Evolutionary conservation across 192 early-diverging fungal genomes (phyloP).

Genomic region (Phycomyces nitens): DNA sequence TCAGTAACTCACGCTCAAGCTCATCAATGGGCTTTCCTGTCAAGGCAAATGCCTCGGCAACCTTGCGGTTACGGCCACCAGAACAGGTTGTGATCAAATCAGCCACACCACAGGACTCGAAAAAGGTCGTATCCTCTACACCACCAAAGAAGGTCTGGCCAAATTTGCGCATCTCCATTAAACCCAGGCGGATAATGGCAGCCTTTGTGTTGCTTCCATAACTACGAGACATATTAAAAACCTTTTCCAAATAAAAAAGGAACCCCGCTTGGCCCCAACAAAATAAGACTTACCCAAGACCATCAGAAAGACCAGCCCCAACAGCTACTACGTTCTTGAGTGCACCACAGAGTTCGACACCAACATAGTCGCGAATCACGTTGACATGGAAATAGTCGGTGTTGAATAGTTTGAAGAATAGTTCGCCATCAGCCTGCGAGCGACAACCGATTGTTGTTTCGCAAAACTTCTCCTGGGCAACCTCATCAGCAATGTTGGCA

Average conservation of each 20-base stretch:
- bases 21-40: constrained; percentile 90
- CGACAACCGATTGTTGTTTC: constrained; percentile 90
- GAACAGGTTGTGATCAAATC: constrained; percentile 94
- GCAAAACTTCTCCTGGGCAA: constrained; percentile 89
- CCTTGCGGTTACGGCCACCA: constrained; percentile 87
- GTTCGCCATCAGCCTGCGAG: constrained; percentile 62
- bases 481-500: constrained; percentile 95
- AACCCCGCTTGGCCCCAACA: not conserved
- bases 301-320: constrained; percentile 90
- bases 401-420: constrained; percentile 82
- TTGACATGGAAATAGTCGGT: constrained; percentile 84
- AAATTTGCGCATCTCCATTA: constrained; percentile 94
- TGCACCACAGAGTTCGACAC: constrained; percentile 95
- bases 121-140: constrained; percentile 90
- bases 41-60: constrained; percentile 84
- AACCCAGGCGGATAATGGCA: constrained; percentile 90
- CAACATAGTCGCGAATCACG: constrained; percentile 80
- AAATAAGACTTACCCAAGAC: constrained; percentile 57
- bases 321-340: constrained; percentile 96
- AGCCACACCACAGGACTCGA: constrained; percentile 95
- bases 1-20: constrained; percentile 88
- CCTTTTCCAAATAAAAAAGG: too few relatives aligned
- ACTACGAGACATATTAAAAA: too few relatives aligned
- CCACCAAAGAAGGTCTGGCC: constrained; percentile 70
- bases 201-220: constrained; percentile 94